Percentiles rank a stretch among this genome's conserved stretches.
Evolutionary conservation across 768 basidiomycete species (phyloP).

Genomic region (Tremella mesenterica): DNA sequence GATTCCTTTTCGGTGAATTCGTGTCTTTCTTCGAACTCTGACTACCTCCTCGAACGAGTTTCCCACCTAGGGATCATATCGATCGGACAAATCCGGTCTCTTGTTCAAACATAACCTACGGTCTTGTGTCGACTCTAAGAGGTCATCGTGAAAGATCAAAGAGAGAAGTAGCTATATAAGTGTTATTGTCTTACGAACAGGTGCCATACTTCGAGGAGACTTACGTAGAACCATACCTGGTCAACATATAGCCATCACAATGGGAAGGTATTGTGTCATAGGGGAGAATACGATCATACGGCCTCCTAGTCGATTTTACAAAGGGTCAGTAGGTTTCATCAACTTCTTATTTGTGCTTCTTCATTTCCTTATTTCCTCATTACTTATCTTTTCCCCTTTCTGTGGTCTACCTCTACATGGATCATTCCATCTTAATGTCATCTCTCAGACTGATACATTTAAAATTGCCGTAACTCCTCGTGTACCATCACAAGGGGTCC

Average conservation of each 20-base stretch:
- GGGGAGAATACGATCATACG: conserved; percentile 79
- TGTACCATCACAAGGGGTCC: too few species aligned
- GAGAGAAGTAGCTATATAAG: not conserved
- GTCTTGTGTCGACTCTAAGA: too few species aligned
- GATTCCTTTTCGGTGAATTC: not conserved
- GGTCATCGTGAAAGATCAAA: not conserved
- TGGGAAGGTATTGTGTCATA: conserved; percentile 86
- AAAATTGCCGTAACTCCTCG: too few species aligned
- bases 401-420: too few species aligned
- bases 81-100: too few species aligned
- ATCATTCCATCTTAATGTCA: too few species aligned
- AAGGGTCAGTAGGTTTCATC: conserved; percentile 40
- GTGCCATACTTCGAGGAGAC: conserved; percentile 88
- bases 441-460: too few species aligned
- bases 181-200: conserved; percentile 18
- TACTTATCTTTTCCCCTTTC: not conserved
- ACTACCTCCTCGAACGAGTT: not conserved
- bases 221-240: conserved; percentile 79
- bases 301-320: conserved; percentile 46
- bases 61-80: not conserved
- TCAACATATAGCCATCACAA: conserved; percentile 83
- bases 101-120: too few species aligned
- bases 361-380: not conserved
- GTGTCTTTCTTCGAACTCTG: too few species aligned
- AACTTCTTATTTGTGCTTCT: not conserved